A percentile compares a stretch with the other conserved stretches of the same genome.
phyloP scores from a whole-genome alignment of 2,329 filamentous ascomycete species.

The Rosellinia necatrix region DNA sequence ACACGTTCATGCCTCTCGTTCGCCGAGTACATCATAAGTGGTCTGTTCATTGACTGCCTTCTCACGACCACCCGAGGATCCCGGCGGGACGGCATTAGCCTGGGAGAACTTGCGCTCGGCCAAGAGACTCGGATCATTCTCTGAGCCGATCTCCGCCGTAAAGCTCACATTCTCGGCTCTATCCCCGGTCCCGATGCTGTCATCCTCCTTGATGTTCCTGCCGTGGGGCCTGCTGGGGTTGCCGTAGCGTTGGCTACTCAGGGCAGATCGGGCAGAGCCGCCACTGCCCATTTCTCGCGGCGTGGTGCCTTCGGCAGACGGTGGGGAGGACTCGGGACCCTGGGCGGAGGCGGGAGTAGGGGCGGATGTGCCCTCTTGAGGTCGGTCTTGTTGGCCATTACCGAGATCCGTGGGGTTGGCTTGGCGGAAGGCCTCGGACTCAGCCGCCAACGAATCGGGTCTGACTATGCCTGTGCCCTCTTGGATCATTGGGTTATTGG shows the following conservation, averaged over 20 bases:
- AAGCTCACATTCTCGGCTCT: slow-evolving; percentile 46
- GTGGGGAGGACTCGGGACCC: slow-evolving; percentile 13
- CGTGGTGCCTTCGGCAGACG: slow-evolving; percentile 2
- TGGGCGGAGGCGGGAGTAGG: slow-evolving; percentile 19
- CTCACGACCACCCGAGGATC: slow-evolving; percentile 55
- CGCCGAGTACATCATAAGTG: slow-evolving; percentile 31
- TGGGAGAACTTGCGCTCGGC: slow-evolving; percentile 50
- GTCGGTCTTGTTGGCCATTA: slow-evolving; percentile 53
- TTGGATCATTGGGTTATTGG: slow-evolving; percentile 53
- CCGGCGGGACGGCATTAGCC: slow-evolving; percentile 60
- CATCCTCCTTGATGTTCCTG: slow-evolving; percentile 48
- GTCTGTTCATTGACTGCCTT: slow-evolving; percentile 37
- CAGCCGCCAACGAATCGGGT: slow-evolving; percentile 74
- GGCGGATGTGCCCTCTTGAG: slow-evolving; percentile 15
- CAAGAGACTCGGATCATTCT: slow-evolving; percentile 52
- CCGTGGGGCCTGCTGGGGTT: slow-evolving; percentile 46
- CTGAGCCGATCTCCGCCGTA: slow-evolving; percentile 49
- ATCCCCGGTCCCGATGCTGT: slow-evolving; percentile 44
- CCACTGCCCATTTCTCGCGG: slow-evolving; percentile 45
- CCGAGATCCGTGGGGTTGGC: slow-evolving; percentile 60
- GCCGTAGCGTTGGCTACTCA: slow-evolving; percentile 40
- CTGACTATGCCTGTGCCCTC: slow-evolving; percentile 69
- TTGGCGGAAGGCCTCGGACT: slow-evolving; percentile 59
- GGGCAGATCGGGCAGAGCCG: slow-evolving; percentile 47
- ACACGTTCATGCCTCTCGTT: slow-evolving; percentile 26